Percentiles rank a stretch among this genome's conserved stretches.
These are phyloP conservation scores for Clonostachys chloroleuca DNA, from an alignment of 2,329 filamentous ascomycete species.

Conservation along the genomic window DNA sequence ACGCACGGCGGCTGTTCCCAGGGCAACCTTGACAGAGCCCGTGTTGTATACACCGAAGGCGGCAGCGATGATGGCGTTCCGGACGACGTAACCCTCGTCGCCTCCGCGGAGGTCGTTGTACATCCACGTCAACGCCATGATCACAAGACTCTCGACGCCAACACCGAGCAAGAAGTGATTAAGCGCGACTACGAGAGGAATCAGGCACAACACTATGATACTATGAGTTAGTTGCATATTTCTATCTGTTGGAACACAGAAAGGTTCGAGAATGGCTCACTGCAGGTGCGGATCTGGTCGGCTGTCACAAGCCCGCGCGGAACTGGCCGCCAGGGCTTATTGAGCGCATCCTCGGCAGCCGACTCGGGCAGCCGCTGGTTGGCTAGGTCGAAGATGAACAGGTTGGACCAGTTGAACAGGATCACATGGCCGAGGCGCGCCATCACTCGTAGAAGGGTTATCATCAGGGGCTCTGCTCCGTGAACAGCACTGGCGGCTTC, in stretches of 20 bases:
- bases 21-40: constrained; percentile 1
- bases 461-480: background rate
- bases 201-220: constrained; percentile 10
- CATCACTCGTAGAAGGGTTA: constrained; percentile 2
- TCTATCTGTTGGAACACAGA: too few relatives aligned
- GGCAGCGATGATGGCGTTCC: constrained; percentile 8
- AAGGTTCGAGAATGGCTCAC: too few relatives aligned
- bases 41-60: constrained; percentile 5
- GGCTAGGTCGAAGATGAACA: constrained; percentile 23
- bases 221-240: too few relatives aligned
- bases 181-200: constrained; percentile 12
- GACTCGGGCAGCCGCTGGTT: constrained; percentile 27
- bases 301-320: constrained; percentile 17
- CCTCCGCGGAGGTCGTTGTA: constrained; percentile 32
- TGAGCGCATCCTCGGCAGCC: constrained; percentile 27
- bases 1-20: background rate
- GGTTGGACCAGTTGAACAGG: constrained; percentile 11
- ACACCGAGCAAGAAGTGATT: constrained; percentile 12
- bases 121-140: constrained; percentile 25
- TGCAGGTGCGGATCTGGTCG: constrained; percentile 7
- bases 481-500: too few relatives aligned
- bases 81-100: constrained; percentile 15
- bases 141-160: constrained; percentile 15
- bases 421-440: constrained; percentile 10
- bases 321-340: constrained; percentile 30